phyloP scores from a whole-genome alignment of 768 basidiomycete species.

The Boletus rubropictus region DNA sequence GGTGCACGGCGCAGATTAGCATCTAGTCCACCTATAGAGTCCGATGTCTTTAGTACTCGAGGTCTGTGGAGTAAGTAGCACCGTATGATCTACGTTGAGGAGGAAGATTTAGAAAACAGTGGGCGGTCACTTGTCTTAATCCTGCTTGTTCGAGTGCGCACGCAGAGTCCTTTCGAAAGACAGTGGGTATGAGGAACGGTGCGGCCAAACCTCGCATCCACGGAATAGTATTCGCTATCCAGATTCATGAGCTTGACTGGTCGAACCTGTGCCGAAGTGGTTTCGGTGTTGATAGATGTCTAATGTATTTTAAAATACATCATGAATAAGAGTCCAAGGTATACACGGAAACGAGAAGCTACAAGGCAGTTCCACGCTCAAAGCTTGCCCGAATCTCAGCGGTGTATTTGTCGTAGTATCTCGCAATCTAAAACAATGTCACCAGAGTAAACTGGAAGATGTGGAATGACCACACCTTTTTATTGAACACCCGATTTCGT shows the following conservation, averaged over 20 bases:
- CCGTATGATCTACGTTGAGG: no score
- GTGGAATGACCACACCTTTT: slow-evolving; percentile 66
- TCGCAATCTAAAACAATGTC: slow-evolving; percentile 57
- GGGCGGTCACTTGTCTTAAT: background rate
- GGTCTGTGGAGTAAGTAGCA: background rate
- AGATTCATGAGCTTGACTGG: no score
- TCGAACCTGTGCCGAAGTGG: no score
- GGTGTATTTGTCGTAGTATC: slow-evolving; percentile 97
- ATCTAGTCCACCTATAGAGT: background rate
- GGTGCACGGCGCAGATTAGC: background rate
- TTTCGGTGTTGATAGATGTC: no score
- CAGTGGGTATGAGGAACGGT: no score
- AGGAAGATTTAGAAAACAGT: background rate
- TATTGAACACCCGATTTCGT: slow-evolving; percentile 96
- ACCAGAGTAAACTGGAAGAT: background rate
- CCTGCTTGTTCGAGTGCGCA: background rate
- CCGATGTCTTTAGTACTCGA: background rate
- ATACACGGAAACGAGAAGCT: slow-evolving; percentile 18
- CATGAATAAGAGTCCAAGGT: slow-evolving; percentile 5
- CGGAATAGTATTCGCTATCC: no score
- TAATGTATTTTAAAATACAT: slow-evolving; percentile 10
- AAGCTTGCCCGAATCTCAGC: slow-evolving; percentile 95
- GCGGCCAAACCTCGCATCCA: no score
- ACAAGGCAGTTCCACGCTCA: slow-evolving; percentile 93
- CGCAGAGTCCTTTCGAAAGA: slow-evolving; percentile 7